These are phyloP conservation scores for Amphicarpaea edgeworthii DNA, from an alignment of 306 rosid species.

Conservation along the genomic window DNA sequence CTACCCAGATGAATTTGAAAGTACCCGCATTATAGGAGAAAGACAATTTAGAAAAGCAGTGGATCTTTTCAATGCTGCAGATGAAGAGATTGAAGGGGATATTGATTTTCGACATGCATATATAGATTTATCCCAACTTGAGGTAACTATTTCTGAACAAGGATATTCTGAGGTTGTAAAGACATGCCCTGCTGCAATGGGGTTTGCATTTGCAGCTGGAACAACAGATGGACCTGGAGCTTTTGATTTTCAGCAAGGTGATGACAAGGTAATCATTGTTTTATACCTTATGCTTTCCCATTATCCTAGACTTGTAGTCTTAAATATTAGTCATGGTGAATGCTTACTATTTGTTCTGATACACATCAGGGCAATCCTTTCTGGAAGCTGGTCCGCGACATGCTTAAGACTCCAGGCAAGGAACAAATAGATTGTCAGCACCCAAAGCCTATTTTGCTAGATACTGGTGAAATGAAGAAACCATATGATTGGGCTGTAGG, in stretches of 20 bases:
- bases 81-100: slow-evolving; percentile 74
- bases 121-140: slow-evolving; percentile 78
- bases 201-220: slow-evolving; percentile 94
- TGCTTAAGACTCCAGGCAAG: slow-evolving; percentile 69
- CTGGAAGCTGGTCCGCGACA: slow-evolving; percentile 80
- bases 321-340: slow-evolving; percentile 15
- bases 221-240: slow-evolving; percentile 98
- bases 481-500: slow-evolving; percentile 99
- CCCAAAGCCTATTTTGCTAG: slow-evolving; percentile 93
- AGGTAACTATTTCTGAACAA: slow-evolving; percentile 63
- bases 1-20: slow-evolving; percentile 93
- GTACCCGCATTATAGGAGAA: slow-evolving; percentile 90
- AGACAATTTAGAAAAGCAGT: slow-evolving; percentile 86
- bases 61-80: slow-evolving; percentile 72
- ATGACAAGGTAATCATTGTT: slow-evolving; percentile 66
- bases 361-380: slow-evolving; percentile 78
- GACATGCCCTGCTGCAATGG: slow-evolving; percentile 98
- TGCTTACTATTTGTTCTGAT: slow-evolving; percentile 46
- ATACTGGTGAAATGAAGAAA: slow-evolving; percentile 89
- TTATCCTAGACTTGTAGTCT: slow-evolving; percentile 13
- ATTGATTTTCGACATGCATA: slow-evolving; percentile 81
- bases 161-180: slow-evolving; percentile 65
- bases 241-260: slow-evolving; percentile 92
- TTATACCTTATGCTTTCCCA: not conserved
- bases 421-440: slow-evolving; percentile 81